Conservation (phyloP, 352 stramenopile species). For the Peronospora farinosa region DNA sequence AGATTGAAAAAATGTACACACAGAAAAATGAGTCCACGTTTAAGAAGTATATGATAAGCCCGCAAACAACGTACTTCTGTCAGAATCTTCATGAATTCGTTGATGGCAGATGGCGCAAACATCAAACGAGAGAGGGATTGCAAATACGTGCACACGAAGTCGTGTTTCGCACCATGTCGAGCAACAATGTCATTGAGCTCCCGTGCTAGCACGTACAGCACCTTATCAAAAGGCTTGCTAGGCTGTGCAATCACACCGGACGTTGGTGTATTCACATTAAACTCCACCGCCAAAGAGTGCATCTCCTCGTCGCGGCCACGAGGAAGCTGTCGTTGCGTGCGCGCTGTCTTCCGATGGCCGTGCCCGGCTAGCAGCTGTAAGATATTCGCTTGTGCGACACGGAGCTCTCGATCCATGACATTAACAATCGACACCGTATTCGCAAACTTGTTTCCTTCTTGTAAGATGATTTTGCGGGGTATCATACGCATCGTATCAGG, state of each 20-base stretch:
- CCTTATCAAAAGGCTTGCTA: constrained; percentile 77
- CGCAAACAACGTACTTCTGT: constrained; percentile 42
- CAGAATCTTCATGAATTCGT: constrained; percentile 69
- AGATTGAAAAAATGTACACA: constrained; percentile 6
- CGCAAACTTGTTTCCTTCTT: constrained; percentile 52
- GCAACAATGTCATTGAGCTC: constrained; percentile 66
- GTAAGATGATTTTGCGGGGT: constrained; percentile 63
- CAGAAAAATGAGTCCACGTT: not conserved
- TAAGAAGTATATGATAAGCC: not conserved
- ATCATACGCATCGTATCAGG: constrained; percentile 64
- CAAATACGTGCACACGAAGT: constrained; percentile 69
- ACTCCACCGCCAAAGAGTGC: constrained; percentile 61
- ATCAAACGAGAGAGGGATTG: constrained; percentile 69
- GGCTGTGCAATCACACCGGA: constrained; percentile 63
- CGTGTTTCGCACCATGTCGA: constrained; percentile 50
- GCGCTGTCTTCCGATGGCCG: constrained; percentile 57
- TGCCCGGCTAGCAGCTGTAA: constrained; percentile 52
- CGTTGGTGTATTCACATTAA: constrained; percentile 75
- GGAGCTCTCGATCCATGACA: constrained; percentile 63
- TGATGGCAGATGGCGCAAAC: constrained; percentile 55
- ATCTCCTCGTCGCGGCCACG: constrained; percentile 67
- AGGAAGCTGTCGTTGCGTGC: constrained; percentile 54
- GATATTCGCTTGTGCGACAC: constrained; percentile 55
- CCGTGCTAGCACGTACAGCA: constrained; percentile 49
- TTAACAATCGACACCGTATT: constrained; percentile 34